A percentile compares a stretch with the other conserved stretches of the same genome.
Conservation (phyloP, 805 yeast genomes). For the Candida arabinofermentans region DNA sequence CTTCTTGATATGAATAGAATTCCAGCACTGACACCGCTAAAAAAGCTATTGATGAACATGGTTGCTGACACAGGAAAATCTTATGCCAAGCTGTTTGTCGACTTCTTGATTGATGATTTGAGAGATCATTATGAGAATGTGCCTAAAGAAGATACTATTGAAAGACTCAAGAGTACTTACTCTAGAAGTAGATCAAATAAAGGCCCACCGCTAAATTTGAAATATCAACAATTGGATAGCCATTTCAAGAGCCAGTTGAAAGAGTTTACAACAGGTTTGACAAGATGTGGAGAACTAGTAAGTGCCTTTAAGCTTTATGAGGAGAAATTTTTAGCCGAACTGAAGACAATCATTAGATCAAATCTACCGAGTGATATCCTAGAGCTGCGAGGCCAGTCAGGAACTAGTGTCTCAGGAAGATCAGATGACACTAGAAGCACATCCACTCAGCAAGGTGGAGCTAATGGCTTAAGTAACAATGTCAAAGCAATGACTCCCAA, state of each 20-base stretch:
- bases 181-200: constrained; percentile 9
- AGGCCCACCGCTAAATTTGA: background rate
- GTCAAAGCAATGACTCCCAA: constrained; percentile 65
- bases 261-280: constrained; percentile 49
- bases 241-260: constrained; percentile 41
- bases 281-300: constrained; percentile 56
- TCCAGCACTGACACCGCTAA: constrained; percentile 47
- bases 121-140: constrained; percentile 50
- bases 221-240: constrained; percentile 17
- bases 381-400: constrained; percentile 8
- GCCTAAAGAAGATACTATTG: constrained; percentile 44
- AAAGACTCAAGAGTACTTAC: constrained; percentile 36
- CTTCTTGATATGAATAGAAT: constrained; percentile 39
- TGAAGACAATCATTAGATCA: constrained; percentile 65
- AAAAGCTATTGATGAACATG: constrained; percentile 50
- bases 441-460: constrained; percentile 18
- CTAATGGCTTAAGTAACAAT: constrained; percentile 32
- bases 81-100: constrained; percentile 56
- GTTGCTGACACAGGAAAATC: constrained; percentile 65
- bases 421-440: constrained; percentile 27
- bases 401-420: constrained; percentile 21
- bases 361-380: constrained; percentile 52
- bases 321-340: constrained; percentile 63
- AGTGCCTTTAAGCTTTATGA: constrained; percentile 63
- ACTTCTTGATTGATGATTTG: constrained; percentile 56